Conservation (phyloP, 371 early-diverging fungal genomes). For the Coemansia sp. region DNA sequence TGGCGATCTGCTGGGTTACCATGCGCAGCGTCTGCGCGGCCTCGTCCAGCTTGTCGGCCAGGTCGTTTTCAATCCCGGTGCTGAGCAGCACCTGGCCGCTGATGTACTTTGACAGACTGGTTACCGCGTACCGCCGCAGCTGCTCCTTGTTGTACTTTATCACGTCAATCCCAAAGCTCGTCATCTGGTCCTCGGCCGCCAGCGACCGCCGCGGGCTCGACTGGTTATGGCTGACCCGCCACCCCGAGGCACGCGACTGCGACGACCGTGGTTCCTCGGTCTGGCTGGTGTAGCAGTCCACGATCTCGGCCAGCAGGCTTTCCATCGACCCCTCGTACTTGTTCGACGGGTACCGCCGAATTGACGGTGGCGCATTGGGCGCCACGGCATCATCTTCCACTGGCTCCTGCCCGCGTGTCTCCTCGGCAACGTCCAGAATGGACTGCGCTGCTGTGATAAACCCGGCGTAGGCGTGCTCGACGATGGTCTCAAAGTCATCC, state of each 20-base stretch:
- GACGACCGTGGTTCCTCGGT: slow-evolving; percentile 3
- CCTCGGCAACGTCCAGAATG: slow-evolving; percentile 16
- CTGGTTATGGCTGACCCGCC: background rate
- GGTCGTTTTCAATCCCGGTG: slow-evolving; percentile 47
- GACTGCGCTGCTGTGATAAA: slow-evolving; percentile 24
- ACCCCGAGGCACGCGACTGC: background rate
- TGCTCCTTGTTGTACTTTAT: slow-evolving; percentile 50
- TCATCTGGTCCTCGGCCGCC: slow-evolving; percentile 10
- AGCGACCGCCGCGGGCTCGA: slow-evolving; percentile 3
- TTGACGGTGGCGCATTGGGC: background rate
- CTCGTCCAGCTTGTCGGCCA: slow-evolving; percentile 35
- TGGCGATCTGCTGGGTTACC: slow-evolving; percentile 16
- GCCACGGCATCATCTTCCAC: background rate
- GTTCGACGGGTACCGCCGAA: slow-evolving; percentile 5
- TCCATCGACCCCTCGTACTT: slow-evolving; percentile 17
- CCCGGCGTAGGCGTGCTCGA: slow-evolving; percentile 25
- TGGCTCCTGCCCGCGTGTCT: background rate
- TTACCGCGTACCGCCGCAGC: slow-evolving; percentile 32
- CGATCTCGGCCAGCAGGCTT: slow-evolving; percentile 29
- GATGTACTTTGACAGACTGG: slow-evolving; percentile 37
- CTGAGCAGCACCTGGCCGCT: slow-evolving; percentile 43
- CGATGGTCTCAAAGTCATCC: slow-evolving; percentile 19
- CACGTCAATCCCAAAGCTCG: slow-evolving; percentile 14
- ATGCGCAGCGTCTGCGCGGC: slow-evolving; percentile 9
- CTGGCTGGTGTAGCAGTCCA: slow-evolving; percentile 18